These are phyloP conservation scores for Zygosaccharomyces pseudobailii DNA, from an alignment of 1,139 yeast genomes.

Conservation along the genomic window DNA sequence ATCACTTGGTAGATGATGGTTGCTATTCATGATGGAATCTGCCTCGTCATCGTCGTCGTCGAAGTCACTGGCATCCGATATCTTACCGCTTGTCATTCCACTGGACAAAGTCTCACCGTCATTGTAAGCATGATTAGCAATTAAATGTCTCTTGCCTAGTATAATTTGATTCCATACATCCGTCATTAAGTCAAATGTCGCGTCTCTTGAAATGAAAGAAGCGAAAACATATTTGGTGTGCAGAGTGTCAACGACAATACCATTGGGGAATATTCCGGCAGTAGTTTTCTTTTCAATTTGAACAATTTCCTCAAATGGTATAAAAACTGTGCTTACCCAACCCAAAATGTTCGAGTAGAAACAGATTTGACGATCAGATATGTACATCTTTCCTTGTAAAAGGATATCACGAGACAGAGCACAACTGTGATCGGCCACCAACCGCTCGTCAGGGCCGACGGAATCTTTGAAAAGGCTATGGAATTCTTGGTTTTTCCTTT, in stretches of 20 bases:
- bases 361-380: slow-evolving; percentile 55
- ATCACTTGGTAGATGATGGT: slow-evolving; percentile 30
- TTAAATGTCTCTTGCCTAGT: slow-evolving; percentile 27
- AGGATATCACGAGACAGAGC: slow-evolving; percentile 68
- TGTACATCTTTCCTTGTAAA: slow-evolving; percentile 65
- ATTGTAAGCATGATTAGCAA: slow-evolving; percentile 19
- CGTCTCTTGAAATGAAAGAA: slow-evolving; percentile 62
- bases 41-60: slow-evolving; percentile 29
- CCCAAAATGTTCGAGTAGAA: slow-evolving; percentile 73
- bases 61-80: slow-evolving; percentile 18
- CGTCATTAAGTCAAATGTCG: slow-evolving; percentile 56
- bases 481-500: slow-evolving; percentile 56
- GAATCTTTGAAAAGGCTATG: slow-evolving; percentile 54
- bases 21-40: slow-evolving; percentile 20
- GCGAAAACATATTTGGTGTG: slow-evolving; percentile 73
- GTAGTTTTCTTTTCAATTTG: slow-evolving; percentile 69
- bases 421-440: slow-evolving; percentile 65
- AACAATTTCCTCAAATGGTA: slow-evolving; percentile 65
- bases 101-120: slow-evolving; percentile 21
- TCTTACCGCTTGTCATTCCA: slow-evolving; percentile 21
- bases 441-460: slow-evolving; percentile 47
- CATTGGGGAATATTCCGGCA: slow-evolving; percentile 71
- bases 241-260: slow-evolving; percentile 63
- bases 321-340: slow-evolving; percentile 60
- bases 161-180: slow-evolving; percentile 53